phyloP scores from a whole-genome alignment of 306 rosid species.

The Pterocarpus santalinus region DNA sequence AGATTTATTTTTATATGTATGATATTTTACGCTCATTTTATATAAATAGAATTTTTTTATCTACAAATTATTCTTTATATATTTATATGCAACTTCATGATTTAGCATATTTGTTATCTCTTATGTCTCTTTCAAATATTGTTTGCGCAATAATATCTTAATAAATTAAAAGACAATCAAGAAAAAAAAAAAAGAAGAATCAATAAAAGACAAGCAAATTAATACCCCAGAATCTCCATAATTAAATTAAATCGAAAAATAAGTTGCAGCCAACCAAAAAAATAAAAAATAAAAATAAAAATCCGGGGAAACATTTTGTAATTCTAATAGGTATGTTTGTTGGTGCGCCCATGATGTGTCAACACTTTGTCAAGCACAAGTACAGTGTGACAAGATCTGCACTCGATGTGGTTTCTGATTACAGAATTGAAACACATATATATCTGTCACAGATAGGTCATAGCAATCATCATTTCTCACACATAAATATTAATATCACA shows the following conservation, averaged over 20 bases:
- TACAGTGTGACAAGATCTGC: slow-evolving; percentile 37
- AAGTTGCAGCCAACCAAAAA: too few species aligned
- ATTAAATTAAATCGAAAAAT: too few species aligned
- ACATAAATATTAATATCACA: background rate
- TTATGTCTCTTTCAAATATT: too few species aligned
- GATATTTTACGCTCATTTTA: too few species aligned
- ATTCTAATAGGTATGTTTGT: slow-evolving; percentile 20
- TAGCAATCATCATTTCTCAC: slow-evolving; percentile 28
- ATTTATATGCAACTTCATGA: too few species aligned
- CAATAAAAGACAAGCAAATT: background rate
- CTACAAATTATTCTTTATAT: too few species aligned
- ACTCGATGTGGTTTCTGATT: background rate
- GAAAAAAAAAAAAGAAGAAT: background rate
- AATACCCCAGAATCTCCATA: too few species aligned
- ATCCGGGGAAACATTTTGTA: background rate
- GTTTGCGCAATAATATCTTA: background rate
- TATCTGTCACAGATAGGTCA: slow-evolving; percentile 7
- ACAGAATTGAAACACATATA: slow-evolving; percentile 3
- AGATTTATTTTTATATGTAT: too few species aligned
- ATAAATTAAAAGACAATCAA: background rate
- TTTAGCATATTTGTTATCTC: too few species aligned
- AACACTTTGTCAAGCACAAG: slow-evolving; percentile 36
- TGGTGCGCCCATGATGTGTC: slow-evolving; percentile 28
- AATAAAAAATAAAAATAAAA: too few species aligned
- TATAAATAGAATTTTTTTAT: too few species aligned